Evolutionary conservation across 768 basidiomycete species (phyloP).

Genomic region (Rubroboletus satanas): DNA sequence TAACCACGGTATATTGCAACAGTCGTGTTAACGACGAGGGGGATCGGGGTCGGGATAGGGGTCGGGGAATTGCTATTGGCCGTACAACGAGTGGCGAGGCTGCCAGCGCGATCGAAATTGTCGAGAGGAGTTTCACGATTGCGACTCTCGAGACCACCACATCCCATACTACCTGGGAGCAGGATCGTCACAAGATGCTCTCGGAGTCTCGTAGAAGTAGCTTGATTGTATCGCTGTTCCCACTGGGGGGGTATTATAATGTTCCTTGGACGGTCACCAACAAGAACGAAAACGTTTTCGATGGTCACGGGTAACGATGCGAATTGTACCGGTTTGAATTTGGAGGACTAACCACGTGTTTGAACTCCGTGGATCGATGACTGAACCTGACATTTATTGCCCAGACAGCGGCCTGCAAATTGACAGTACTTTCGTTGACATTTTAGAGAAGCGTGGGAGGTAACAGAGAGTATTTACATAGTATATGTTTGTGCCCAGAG

Average conservation of each 20-base stretch:
- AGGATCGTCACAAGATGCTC: neutral
- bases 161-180: neutral
- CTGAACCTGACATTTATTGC: neutral
- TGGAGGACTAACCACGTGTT: neutral
- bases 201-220: neutral
- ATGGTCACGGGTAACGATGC: neutral
- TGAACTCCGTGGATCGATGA: neutral
- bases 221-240: neutral
- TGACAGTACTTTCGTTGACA: neutral
- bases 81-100: neutral
- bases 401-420: neutral
- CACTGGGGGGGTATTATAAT: neutral
- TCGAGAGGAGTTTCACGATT: neutral
- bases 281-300: neutral
- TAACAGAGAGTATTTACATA: neutral
- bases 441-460: neutral
- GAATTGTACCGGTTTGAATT: neutral
- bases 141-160: neutral
- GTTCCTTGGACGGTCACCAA: conserved; percentile 1
- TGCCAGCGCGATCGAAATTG: neutral
- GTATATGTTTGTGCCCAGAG: neutral
- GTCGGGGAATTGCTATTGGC: neutral
- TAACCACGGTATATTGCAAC: neutral
- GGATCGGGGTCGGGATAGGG: neutral
- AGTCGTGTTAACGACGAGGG: conserved; percentile 3